Evolutionary conservation across 257 asterid genomes (phyloP).

Genomic region (Cruciata laevipes): DNA sequence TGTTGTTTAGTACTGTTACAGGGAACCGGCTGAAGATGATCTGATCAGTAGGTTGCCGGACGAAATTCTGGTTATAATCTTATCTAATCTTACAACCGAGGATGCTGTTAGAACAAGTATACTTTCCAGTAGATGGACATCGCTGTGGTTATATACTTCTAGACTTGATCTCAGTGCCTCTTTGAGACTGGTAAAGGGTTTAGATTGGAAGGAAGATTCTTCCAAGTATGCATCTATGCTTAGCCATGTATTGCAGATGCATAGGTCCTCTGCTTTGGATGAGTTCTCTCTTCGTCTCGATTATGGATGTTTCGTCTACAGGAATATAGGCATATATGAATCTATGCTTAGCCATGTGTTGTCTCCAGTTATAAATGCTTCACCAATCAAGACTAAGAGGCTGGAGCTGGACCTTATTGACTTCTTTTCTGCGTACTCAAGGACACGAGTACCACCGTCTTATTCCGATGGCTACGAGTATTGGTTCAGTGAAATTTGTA

Average conservation of each 20-base stretch:
- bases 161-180: not conserved
- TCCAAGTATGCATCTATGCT: not conserved
- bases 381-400: not conserved
- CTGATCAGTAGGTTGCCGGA: not conserved
- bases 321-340: too few species aligned
- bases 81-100: not conserved
- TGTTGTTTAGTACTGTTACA: not conserved
- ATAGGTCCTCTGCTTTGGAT: not conserved
- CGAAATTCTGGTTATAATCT: not conserved
- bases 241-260: not conserved
- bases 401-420: not conserved
- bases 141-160: not conserved
- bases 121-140: not conserved
- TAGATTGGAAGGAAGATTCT: not conserved
- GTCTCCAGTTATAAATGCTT: too few species aligned
- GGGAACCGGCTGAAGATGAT: not conserved
- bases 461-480: not conserved
- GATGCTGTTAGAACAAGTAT: not conserved
- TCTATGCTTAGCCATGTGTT: too few species aligned
- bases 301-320: too few species aligned
- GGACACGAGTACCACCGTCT: not conserved
- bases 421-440: not conserved
- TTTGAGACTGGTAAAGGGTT: not conserved
- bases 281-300: not conserved
- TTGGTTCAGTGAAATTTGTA: not conserved